These are phyloP conservation scores for Hygrocybe punicea DNA, from an alignment of 768 basidiomycete genomes.

Conservation along the genomic window DNA sequence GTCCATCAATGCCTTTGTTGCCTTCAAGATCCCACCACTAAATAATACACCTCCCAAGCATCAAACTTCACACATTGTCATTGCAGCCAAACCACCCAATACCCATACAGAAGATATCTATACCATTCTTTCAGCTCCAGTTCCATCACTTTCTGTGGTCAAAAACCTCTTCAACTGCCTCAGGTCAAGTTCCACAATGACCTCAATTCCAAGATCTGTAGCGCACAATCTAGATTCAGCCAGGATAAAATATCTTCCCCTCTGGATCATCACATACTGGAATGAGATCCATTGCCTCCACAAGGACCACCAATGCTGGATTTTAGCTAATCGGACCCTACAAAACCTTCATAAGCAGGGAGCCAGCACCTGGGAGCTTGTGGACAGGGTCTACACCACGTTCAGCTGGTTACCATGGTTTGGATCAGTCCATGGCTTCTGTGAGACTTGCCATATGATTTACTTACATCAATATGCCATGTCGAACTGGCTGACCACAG, in stretches of 20 bases:
- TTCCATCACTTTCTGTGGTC: neutral
- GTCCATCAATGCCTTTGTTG: neutral
- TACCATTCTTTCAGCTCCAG: too few relatives aligned
- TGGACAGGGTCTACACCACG: neutral
- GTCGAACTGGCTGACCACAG: slow-evolving; percentile 16
- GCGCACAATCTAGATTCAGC: neutral
- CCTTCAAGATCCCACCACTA: neutral
- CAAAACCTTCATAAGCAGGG: neutral
- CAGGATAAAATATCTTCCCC: neutral
- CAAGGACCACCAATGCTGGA: neutral
- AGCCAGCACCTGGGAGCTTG: too few relatives aligned
- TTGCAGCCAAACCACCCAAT: neutral
- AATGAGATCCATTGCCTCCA: neutral
- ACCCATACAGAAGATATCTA: neutral
- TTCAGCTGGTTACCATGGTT: slow-evolving; percentile 14
- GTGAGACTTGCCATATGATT: slow-evolving; percentile 4
- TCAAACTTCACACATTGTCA: neutral
- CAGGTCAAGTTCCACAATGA: neutral
- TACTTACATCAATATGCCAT: slow-evolving; percentile 15
- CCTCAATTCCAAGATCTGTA: neutral
- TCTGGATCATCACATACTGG: neutral
- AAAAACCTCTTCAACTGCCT: neutral
- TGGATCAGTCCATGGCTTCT: slow-evolving; percentile 15
- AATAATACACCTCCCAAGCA: neutral
- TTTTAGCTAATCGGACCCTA: neutral